A percentile compares a stretch with the other conserved stretches of the same genome.
Conservation (phyloP, 805 yeast genomes). For the Cyberlindnera maritima region DNA sequence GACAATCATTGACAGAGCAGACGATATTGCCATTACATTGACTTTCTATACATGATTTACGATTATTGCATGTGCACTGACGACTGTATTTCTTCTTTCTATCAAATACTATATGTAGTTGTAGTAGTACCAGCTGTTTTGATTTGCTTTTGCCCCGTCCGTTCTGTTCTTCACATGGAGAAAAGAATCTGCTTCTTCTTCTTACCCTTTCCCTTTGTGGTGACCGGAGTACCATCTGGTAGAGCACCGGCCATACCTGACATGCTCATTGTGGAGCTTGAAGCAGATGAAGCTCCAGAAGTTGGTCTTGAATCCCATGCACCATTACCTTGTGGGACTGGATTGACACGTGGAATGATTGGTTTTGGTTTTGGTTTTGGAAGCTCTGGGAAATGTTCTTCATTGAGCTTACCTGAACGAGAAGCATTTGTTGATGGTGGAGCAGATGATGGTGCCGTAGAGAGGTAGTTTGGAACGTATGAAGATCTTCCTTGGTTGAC, state of each 20-base stretch:
- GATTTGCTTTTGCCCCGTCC: too few relatives aligned
- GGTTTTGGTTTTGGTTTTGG: slow-evolving; percentile 39
- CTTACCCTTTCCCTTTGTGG: slow-evolving; percentile 33
- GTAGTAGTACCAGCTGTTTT: too few relatives aligned
- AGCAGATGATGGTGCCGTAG: slow-evolving; percentile 19
- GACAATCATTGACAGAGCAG: slow-evolving; percentile 55
- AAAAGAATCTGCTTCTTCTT: slow-evolving; percentile 54
- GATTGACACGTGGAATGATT: slow-evolving; percentile 58
- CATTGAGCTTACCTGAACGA: slow-evolving; percentile 21
- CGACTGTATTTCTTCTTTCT: not conserved
- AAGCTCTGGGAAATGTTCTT: slow-evolving; percentile 47
- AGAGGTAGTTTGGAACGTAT: slow-evolving; percentile 30
- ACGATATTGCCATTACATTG: slow-evolving; percentile 25
- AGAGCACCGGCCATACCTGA: slow-evolving; percentile 21
- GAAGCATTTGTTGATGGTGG: slow-evolving; percentile 11
- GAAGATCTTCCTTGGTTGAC: slow-evolving; percentile 17
- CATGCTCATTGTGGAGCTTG: slow-evolving; percentile 18
- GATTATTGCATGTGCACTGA: not conserved
- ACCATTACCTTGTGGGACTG: slow-evolving; percentile 39
- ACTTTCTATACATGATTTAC: too few relatives aligned
- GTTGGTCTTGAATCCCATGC: slow-evolving; percentile 30
- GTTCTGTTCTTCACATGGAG: slow-evolving; percentile 41
- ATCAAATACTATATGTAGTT: too few relatives aligned
- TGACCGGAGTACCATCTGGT: slow-evolving; percentile 19
- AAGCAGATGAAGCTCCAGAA: slow-evolving; percentile 11